Evolutionary conservation across 2,329 filamentous ascomycete genomes (phyloP).

Genomic region (Hansfordia pulvinata): DNA sequence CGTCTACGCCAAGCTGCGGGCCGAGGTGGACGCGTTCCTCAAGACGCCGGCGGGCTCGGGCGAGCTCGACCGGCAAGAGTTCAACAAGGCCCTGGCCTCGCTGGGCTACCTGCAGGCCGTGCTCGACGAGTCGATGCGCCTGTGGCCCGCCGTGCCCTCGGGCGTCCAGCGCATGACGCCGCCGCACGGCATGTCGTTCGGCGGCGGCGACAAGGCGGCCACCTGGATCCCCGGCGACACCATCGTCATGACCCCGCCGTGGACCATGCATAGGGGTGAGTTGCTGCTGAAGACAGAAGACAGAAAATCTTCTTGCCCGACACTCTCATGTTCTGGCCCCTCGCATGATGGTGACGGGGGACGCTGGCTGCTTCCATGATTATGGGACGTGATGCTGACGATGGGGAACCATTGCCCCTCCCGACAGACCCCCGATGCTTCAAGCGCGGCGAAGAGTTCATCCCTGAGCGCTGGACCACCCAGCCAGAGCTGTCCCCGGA

Average conservation of each 20-base stretch:
- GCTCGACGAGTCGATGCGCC: conserved; percentile 3
- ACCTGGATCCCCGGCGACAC: conserved; percentile 2
- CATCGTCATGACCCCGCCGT: conserved; percentile 2
- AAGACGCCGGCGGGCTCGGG: not conserved
- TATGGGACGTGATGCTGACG: no score
- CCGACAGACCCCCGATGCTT: conserved; percentile 16
- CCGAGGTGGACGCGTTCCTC: conserved; percentile 1
- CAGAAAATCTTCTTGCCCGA: no score
- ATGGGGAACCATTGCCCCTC: no score
- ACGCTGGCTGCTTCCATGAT: no score
- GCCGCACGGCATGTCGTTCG: conserved; percentile 1
- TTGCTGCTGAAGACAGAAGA: no score
- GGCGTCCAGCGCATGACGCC: conserved; percentile 3
- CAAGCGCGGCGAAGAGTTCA: conserved; percentile 6
- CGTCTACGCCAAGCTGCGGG: not conserved
- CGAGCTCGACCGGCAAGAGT: not conserved
- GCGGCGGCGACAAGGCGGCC: no score
- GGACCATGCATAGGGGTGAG: conserved; percentile 1
- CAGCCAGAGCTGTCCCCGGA: not conserved
- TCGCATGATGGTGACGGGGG: no score
- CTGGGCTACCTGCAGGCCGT: conserved; percentile 3
- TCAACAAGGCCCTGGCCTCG: conserved; percentile 1
- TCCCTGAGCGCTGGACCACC: not conserved
- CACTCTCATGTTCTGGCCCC: no score
- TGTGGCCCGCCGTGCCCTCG: conserved; percentile 1